Percentiles rank a stretch among this genome's conserved stretches.
Conservation (phyloP, 1,284 basidiomycete genomes). For the Moesziomyces antarcticus region DNA sequence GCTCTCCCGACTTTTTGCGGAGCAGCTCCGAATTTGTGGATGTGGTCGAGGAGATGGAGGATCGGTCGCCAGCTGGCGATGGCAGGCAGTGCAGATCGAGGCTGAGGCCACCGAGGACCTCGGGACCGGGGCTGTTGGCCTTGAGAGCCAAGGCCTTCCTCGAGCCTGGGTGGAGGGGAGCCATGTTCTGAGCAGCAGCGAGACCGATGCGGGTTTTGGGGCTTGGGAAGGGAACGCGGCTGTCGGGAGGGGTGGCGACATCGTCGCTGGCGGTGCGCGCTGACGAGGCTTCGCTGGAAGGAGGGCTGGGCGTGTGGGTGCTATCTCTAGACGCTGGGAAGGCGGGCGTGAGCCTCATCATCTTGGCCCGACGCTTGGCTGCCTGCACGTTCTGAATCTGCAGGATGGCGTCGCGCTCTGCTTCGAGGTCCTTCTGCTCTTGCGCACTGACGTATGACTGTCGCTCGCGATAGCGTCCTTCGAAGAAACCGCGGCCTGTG, state of each 20-base stretch:
- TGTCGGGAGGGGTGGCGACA: constrained; percentile 29
- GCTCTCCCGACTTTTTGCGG: constrained; percentile 91
- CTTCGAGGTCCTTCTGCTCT: constrained; percentile 36
- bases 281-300: constrained; percentile 35
- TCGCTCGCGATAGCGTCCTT: constrained; percentile 38
- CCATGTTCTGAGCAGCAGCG: constrained; percentile 9
- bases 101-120: constrained; percentile 53
- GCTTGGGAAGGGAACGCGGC: constrained; percentile 42
- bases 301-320: constrained; percentile 43
- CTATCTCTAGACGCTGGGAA: constrained; percentile 20
- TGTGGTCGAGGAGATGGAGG: constrained; percentile 36
- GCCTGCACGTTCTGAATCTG: constrained; percentile 50
- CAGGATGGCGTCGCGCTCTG: constrained; percentile 34
- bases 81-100: constrained; percentile 59
- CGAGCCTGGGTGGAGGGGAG: constrained; percentile 48
- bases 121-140: constrained; percentile 47
- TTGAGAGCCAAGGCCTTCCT: constrained; percentile 56
- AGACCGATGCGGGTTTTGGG: constrained; percentile 25
- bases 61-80: constrained; percentile 42
- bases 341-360: constrained; percentile 59
- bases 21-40: constrained; percentile 69
- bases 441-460: constrained; percentile 23
- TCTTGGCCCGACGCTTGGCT: constrained; percentile 49
- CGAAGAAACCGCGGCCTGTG: constrained; percentile 29
- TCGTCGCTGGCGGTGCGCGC: constrained; percentile 39